Base-by-base conservation (phyloP, 2,329 filamentous ascomycete species). In the Zymoseptoria passerinii region DNA sequence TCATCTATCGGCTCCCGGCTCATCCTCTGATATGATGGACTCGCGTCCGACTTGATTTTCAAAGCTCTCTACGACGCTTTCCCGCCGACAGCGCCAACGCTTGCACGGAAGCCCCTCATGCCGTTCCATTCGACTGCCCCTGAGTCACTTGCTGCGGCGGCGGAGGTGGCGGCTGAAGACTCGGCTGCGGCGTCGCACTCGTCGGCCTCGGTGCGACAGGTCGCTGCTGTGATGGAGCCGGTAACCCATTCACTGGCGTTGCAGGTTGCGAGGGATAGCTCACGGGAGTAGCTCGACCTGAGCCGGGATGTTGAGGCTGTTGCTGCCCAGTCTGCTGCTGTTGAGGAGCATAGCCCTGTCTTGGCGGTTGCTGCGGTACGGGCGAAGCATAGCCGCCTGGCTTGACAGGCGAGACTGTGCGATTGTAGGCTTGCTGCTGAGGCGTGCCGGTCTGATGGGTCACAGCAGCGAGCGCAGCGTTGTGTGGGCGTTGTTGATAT, bases 211-310 rank as follows among this genome's bases (percentile, higher is more conserved):
- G 60, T 4, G 59, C 61, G n/a, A 63, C 55, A 28, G 56, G 56
- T 40, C 55, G 58, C 16, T 59, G 54, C 18, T 57, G 59, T n/a
- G 57, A 57, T 23, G 56, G 55, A 13, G 61, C 56, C n/a, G 58
- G 55, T 20, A 61, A 64, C n/a, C 67, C 67, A 52, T 69, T 69
- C 55, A 69, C 64, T n/a, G 67, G 64, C 16, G 67, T 68, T 18
- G 66, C 65, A 7, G 67, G 65, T 54, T 70, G 67, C 3, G 65
- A 66, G 40, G 68, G 63, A 50, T 65, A 67, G 48, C 59, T 61
- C n/a, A 61, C 61, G 2, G 68, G 68, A 8, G 68, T 71, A 4
- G 57, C 67, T 53, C 68, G 58, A 3, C 68, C 68, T 35, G 67
- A 68, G 2, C 61, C 64, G 8, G 68, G 57, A 18, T 18, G 13